These are phyloP conservation scores for Trichoderma sp. DNA, from an alignment of 2,329 filamentous ascomycete species.

Conservation along the genomic window DNA sequence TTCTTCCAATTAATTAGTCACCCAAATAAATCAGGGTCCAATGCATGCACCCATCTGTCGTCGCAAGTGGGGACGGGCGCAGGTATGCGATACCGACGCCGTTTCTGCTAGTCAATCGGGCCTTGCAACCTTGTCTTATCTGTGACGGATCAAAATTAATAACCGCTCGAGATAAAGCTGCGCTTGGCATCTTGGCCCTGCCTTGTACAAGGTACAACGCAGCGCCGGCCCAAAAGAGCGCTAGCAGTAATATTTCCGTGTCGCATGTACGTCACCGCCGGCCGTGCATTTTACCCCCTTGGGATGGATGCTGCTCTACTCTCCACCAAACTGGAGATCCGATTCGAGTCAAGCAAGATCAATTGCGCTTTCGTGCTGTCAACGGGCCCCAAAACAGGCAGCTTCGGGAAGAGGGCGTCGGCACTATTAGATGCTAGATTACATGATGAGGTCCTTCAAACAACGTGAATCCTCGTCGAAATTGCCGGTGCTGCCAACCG, in stretches of 20 bases:
- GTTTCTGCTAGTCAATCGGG: constrained; percentile 22
- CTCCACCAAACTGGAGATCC: neutral
- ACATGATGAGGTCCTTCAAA: neutral
- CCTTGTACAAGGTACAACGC: neutral
- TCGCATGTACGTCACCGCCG: constrained; percentile 11
- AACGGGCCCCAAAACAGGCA: neutral
- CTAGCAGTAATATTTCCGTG: neutral
- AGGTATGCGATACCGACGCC: constrained; percentile 5
- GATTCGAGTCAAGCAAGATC: neutral
- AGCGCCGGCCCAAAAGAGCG: neutral
- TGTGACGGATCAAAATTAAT: constrained; percentile 24
- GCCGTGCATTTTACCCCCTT: neutral
- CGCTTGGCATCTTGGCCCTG: neutral
- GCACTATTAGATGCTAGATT: neutral
- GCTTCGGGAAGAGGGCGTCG: neutral
- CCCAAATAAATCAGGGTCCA: constrained; percentile 18
- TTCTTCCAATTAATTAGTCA: neutral
- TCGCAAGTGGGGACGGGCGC: neutral
- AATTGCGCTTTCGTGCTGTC: neutral
- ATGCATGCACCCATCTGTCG: neutral
- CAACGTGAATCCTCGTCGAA: neutral
- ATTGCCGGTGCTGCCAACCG: neutral
- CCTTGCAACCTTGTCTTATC: constrained; percentile 23
- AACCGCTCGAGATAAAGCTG: constrained; percentile 19
- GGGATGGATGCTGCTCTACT: neutral